These are phyloP conservation scores for Scorias spongiosa DNA, from an alignment of 2,329 filamentous ascomycete genomes.

Conservation along the genomic window DNA sequence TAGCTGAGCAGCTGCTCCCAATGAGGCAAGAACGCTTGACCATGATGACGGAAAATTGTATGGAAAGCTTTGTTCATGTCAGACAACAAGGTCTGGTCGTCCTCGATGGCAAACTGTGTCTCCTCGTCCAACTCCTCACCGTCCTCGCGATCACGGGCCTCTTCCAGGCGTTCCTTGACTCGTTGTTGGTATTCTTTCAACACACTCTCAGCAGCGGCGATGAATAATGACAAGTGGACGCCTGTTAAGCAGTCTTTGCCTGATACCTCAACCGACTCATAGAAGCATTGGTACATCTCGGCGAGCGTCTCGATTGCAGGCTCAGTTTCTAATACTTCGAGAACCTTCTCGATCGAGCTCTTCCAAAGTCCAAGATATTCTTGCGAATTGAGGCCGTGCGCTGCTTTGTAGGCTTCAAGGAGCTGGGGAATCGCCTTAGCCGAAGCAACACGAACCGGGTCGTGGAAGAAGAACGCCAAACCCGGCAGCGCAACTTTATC, in stretches of 20 bases:
- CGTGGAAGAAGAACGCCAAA: slow-evolving; percentile 97
- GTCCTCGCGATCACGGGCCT: slow-evolving; percentile 67
- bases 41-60: slow-evolving; percentile 95
- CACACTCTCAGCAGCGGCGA: slow-evolving; percentile 69
- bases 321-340: slow-evolving; percentile 86
- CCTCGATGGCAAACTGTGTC: slow-evolving; percentile 78
- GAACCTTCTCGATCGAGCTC: slow-evolving; percentile 71
- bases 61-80: slow-evolving; percentile 99
- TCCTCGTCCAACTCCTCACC: slow-evolving; percentile 65
- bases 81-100: slow-evolving; percentile 88
- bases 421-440: slow-evolving; percentile 90
- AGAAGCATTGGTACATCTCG: slow-evolving; percentile 99
- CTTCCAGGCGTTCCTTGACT: slow-evolving; percentile 68
- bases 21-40: slow-evolving; percentile 63
- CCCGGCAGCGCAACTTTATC: slow-evolving; percentile 90
- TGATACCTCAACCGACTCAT: slow-evolving; percentile 89
- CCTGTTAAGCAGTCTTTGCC: slow-evolving; percentile 67
- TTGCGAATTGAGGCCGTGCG: slow-evolving; percentile 64
- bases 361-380: slow-evolving; percentile 74
- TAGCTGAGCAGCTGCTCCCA: slow-evolving; percentile 79
- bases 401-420: slow-evolving; percentile 85
- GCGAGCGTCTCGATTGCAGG: slow-evolving; percentile 91
- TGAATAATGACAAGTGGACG: slow-evolving; percentile 73
- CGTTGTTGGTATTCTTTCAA: slow-evolving; percentile 87
- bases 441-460: slow-evolving; percentile 86